Evolutionary conservation across 2,329 filamentous ascomycete species (phyloP), one percentile per base, ranked within the genome.

Genomic region (Aureobasidium sp.): DNA sequence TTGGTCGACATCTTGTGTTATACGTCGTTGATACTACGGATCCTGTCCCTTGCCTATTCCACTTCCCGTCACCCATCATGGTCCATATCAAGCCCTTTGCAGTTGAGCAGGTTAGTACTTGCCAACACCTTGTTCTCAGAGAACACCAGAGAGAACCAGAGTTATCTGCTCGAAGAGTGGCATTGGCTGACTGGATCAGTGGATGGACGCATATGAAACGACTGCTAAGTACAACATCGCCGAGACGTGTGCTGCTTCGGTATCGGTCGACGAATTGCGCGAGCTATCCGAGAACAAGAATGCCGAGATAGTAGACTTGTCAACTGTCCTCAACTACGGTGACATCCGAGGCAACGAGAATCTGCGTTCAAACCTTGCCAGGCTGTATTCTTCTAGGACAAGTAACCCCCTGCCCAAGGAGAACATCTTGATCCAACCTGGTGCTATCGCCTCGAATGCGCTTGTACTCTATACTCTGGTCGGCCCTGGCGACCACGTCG

Each of bases 361-460:
- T 35, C 75, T 94, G 25, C 82, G 88, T 23, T 74, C 76, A 60
- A 85, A 84, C 47, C 79, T 94, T 15, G 82, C 87, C 6, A 75
- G 79, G 19, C 77, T 89, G 3, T 89, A 89, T 69, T 84, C 83
- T 4, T 77, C 78, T 23, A 81, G 83, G 63, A 74, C 74, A 63
- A 71, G 73, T 1, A 74, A 72, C 1, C 75, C 76, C 5, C 69
- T 84, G 11, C 72, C 78, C 19, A 75, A 70, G 1, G 84, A 90
- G 17, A 84, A 88, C 67, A 80, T 95, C 42, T 73, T 95, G 57
- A 85, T 93, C 61, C 90, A 89, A 0, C 83, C 87, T 31, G 91
- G 91, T 10, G 90, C 89, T 15, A 95, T 95, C 54, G 80, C 84
- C 6, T 90, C 90, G n/a, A 95, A 95, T 69, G 89, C 90, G 66